These are phyloP conservation scores for Fusarium hostae DNA, from an alignment of 2,329 filamentous ascomycete species.

Conservation along the genomic window DNA sequence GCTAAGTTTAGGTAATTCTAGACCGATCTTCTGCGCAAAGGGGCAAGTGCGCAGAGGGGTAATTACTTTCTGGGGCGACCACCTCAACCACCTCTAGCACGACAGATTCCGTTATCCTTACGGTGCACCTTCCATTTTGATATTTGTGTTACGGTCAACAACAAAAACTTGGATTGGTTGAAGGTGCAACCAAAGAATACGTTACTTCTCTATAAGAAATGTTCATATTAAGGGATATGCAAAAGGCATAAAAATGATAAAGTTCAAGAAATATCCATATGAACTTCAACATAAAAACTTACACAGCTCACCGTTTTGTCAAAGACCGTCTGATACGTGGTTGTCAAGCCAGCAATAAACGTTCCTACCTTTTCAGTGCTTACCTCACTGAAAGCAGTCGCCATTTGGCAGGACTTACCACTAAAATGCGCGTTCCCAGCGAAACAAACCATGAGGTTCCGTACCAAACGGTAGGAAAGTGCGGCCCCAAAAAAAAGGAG, in stretches of 20 bases:
- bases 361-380: neutral
- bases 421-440: neutral
- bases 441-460: neutral
- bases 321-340: slow-evolving; percentile 18
- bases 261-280: neutral
- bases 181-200: neutral
- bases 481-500: slow-evolving; percentile 45
- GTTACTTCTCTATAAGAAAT: neutral
- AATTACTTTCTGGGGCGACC: slow-evolving; percentile 35
- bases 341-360: slow-evolving; percentile 15
- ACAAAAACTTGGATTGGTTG: neutral
- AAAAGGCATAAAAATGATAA: neutral
- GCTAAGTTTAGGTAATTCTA: slow-evolving; percentile 37
- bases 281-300: neutral
- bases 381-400: neutral
- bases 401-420: neutral
- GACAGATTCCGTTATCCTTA: slow-evolving; percentile 6
- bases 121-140: slow-evolving; percentile 8
- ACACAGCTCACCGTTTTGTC: neutral
- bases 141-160: neutral
- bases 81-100: neutral
- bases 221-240: neutral
- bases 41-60: slow-evolving; percentile 41
- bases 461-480: slow-evolving; percentile 10
- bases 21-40: slow-evolving; percentile 38